Conservation (phyloP, 225 moss, liverwort and hornwort genomes). For the Thuidium tamariscinum region DNA sequence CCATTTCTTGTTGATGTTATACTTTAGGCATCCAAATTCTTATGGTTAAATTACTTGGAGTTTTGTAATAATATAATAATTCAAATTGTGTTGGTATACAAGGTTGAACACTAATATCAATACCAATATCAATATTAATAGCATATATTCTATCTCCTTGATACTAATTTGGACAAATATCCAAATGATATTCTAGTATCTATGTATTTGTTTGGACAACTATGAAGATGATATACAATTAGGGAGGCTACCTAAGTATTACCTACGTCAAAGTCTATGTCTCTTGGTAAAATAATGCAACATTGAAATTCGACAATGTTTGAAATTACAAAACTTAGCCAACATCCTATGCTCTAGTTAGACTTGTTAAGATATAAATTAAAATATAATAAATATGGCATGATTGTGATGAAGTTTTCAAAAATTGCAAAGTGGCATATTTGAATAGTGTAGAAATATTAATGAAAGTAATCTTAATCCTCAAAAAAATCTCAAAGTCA, state of each 20-base stretch:
- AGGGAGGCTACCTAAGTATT: accelerated
- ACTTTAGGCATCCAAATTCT: not conserved
- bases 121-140: not conserved
- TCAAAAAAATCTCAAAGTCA: too few relatives aligned
- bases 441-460: too few relatives aligned
- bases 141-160: accelerated
- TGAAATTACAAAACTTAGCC: not conserved
- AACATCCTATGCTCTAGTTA: too few relatives aligned
- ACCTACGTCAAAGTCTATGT: accelerated
- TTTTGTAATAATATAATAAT: not conserved
- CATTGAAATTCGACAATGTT: not conserved
- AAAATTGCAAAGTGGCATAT: too few relatives aligned
- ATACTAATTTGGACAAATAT: not conserved
- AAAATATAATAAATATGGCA: too few relatives aligned
- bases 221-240: not conserved
- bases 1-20: not conserved
- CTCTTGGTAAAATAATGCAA: accelerated
- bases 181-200: not conserved
- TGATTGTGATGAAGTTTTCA: too few relatives aligned
- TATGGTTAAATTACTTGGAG: not conserved
- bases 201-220: not conserved
- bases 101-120: not conserved
- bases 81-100: accelerated
- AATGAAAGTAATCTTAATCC: too few relatives aligned
- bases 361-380: too few relatives aligned